Evolutionary conservation across 306 rosid genomes (phyloP), one percentile per base, ranked within the genome.

Genomic region (Neltuma alba): DNA sequence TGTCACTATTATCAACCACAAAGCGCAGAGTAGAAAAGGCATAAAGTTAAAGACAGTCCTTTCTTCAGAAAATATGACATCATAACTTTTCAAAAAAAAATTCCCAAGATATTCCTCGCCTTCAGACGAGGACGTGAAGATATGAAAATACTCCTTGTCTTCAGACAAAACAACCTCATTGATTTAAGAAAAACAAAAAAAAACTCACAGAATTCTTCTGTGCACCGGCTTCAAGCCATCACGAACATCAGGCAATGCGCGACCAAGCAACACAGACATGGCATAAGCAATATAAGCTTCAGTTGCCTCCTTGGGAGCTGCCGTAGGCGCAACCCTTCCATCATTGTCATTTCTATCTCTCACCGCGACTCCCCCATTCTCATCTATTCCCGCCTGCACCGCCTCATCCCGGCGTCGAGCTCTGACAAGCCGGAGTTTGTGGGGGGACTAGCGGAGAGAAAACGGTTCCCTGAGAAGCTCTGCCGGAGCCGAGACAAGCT

Each of bases 141-240:
- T 37, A 14, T 7, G 61, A 14, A 50, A 27, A 31, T 7, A 54
- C 2, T 16, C 15, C 2, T 6, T 28, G 11, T 6, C 48, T 71
- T 50, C 52, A 48, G 55, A 65, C 47, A 7, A n/a, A 21, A 25
- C 25, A 61, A 36, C 37, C 23, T 23, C 54, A 52, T 27, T 11
- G 20, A 2, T 63, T 47, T 37, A 80, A 75, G 7, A 60, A 79
- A 16, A 48, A 6, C 23, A 33, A 6, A 34, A 25, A 31, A 58
- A 47, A 31, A 88, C 98, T 92, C 65, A 95, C 99, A 95, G 81
- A 77, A 95, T 90, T 76, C 99, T 88, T 60, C 99, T 86, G 76
- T 95, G 99, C 36, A 95, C 99, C 0, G 99, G 98, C 88, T 95
- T 95, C 85, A 95, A 82, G 7, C 99, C 99, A 48, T 95, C 99